Evolutionary conservation across 371 early-diverging fungal species (phyloP), one percentile per base, ranked within the genome.

Genomic region (Circinella minor): DNA sequence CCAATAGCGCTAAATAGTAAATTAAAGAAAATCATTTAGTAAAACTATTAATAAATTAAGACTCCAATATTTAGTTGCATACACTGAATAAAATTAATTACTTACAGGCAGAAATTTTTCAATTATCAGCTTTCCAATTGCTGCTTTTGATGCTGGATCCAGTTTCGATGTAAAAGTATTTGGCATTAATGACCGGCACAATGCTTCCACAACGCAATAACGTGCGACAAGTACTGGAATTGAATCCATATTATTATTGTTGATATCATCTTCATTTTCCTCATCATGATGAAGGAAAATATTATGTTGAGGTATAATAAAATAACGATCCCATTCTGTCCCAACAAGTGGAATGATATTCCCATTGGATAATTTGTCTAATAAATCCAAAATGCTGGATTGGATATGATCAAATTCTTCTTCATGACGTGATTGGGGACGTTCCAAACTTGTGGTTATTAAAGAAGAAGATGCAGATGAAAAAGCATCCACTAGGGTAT

Each of bases 401-500:
- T 66, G 71, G 36, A 78, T 59, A 51, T 70, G 73, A 14, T 77
- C 63, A 2, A 38, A 36, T 0, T 74, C 59, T 18, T 75, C 66
- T 34, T 73, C 68, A 4, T 67, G 55, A 43, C 59, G 63, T 13
- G 68, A 62, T 10, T 60, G 17, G 17, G 63, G 69, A 0, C 70
- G 71, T 8, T 66, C 67, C 13, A 20, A 55, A 8, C n/a, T 64
- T 18, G 47, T 55, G 36, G 7, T 57, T 18, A 27, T 27, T 9
- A 34, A 57, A 34, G n/a, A 51, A 48, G 55, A 55, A 17, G n/a
- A 73, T 17, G 76, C 67, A 46, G 46, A 65, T 6, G 65, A 47
- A 7, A 85, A 65, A 17, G 82, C 77, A 70, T 80, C 76, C 0
- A 75, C 70, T 36, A 84, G 75, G 61, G 83, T 72, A 74, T 80